Evolutionary conservation across 345 rosid genomes (phyloP).

Genomic region (Noccaea bulbosa): DNA sequence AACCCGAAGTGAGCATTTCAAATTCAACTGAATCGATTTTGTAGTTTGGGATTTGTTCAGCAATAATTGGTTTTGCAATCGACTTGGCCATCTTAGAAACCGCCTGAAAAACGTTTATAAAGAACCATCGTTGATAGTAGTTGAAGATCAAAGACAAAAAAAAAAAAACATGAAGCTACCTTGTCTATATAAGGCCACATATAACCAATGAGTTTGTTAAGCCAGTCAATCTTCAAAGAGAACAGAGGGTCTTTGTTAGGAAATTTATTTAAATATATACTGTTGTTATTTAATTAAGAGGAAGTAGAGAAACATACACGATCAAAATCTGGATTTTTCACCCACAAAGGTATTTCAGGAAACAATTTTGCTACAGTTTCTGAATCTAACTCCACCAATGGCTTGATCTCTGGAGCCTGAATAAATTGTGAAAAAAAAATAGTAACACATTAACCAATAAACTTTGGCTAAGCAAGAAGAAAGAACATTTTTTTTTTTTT

Average conservation of each 20-base stretch:
- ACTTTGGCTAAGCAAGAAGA: neutral
- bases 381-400: conserved; percentile 76
- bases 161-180: conserved; percentile 47
- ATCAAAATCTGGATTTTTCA: conserved; percentile 93
- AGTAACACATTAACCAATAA: neutral
- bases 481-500: neutral
- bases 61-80: conserved; percentile 84
- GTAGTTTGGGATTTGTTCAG: conserved; percentile 85
- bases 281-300: neutral
- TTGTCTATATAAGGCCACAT: conserved; percentile 97
- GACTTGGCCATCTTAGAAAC: conserved; percentile 71
- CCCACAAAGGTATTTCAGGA: conserved; percentile 92
- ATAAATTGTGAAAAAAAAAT: conserved; percentile 19
- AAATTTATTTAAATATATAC: neutral
- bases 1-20: conserved; percentile 80
- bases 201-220: conserved; percentile 69
- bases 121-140: conserved; percentile 22
- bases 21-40: conserved; percentile 91
- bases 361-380: conserved; percentile 65
- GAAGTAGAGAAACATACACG: conserved; percentile 61
- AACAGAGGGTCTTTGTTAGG: conserved; percentile 13
- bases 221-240: conserved; percentile 82
- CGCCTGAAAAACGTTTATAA: conserved; percentile 55
- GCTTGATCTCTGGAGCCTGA: conserved; percentile 80
- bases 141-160: conserved; percentile 19